Evolutionary conservation across 768 basidiomycete species (phyloP).

Genomic region (Clitopilus passeckerianus): DNA sequence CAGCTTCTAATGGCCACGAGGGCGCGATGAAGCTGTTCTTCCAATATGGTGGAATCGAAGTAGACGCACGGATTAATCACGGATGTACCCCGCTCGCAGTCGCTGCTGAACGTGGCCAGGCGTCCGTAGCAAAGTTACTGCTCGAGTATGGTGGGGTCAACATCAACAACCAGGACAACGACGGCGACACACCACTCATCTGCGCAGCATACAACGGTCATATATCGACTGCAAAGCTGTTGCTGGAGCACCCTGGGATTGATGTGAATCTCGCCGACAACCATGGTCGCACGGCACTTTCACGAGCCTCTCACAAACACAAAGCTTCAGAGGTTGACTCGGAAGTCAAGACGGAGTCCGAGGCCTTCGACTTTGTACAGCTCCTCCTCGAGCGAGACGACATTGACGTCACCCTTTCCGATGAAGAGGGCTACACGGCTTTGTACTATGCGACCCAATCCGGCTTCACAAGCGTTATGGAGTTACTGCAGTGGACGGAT

Average conservation of each 20-base stretch:
- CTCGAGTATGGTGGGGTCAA: not conserved
- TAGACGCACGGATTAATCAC: no score
- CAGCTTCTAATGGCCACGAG: no score
- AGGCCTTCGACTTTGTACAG: not conserved
- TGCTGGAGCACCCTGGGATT: not conserved
- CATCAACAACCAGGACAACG: not conserved
- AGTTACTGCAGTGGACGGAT: not conserved
- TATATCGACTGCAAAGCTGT: not conserved
- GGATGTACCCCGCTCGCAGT: not conserved
- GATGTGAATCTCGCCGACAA: not conserved
- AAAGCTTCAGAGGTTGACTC: not conserved
- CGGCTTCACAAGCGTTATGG: not conserved
- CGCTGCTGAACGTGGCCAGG: not conserved
- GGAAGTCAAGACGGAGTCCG: not conserved
- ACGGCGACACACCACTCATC: not conserved
- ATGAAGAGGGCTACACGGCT: not conserved
- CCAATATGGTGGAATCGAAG: no score
- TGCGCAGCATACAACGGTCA: not conserved
- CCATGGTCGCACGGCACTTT: not conserved
- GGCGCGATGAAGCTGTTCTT: no score
- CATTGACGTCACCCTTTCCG: not conserved
- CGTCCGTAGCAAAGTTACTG: not conserved
- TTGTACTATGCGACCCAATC: not conserved
- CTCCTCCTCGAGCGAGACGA: not conserved
- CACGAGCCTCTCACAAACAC: not conserved